Base-by-base conservation (phyloP, 495 filamentous ascomycete genomes). In the Penicillium taxi region DNA sequence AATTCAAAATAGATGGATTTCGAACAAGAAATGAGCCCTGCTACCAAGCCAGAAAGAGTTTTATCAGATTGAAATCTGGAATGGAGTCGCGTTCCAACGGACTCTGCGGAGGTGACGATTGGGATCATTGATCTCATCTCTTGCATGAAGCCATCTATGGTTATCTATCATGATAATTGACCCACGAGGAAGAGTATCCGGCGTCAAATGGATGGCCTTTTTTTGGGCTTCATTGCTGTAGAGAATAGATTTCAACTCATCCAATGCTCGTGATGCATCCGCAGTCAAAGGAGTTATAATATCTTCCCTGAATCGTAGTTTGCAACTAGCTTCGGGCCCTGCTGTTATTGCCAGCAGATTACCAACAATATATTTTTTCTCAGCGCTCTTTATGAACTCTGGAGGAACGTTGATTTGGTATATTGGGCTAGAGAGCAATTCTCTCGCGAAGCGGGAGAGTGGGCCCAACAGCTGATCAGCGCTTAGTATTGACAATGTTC, bases 91-190 rank as follows among this genome's bases (percentile, higher is more conserved):
- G 52, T 55, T 44, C 61, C 57, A 66, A 3, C 64, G 47, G 0
- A 67, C 58, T 6, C 64, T 32, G 0, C 62, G 55, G 6, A 67
- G 36, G 29, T 62, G 55, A 4, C 64, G 51, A 8, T 45, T 30
- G 1, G 60, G 56, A 29, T 67, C 64, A 11, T 44, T 55, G n/a
- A 67, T 41, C 3, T 57, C 36, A 34, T 45, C 64, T 3, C 64
- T 45, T 2, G 58, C 31, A 54, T 67, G 62, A 9, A 67, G 39
- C 55, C 58, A 67, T 1, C 58, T 50, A 1, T 42, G 32, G 39
- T 66, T 68, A 34, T 65, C 61, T 25, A 64, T 37, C 19, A 65
- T 12, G 24, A 66, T 41, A 19, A 66, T 53, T 4, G 57, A 48
- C 1, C 56, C 48, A 18, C 28, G 12, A 0, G 51, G 60, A 1